Conservation (phyloP, 1,139 yeast genomes). For the Candida neerlandica region DNA sequence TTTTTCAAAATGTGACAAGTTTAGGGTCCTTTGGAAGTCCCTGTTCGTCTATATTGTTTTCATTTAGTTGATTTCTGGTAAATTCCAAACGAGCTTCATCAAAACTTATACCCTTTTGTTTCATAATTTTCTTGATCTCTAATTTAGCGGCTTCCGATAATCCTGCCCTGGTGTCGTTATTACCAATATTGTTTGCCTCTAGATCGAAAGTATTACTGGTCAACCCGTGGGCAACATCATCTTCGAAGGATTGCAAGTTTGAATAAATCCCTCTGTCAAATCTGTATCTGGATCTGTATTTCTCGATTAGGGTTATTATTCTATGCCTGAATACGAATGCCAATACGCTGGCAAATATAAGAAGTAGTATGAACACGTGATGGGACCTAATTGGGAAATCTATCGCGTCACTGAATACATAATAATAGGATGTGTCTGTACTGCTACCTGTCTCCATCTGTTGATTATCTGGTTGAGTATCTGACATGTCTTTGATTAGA, state of each 20-base stretch:
- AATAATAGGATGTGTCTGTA: neutral
- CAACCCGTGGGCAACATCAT: constrained; percentile 69
- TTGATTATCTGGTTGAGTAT: neutral
- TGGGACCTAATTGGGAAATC: constrained; percentile 7
- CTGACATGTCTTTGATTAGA: neutral
- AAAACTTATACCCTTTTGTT: constrained; percentile 48
- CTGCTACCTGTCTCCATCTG: neutral
- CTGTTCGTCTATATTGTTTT: constrained; percentile 53
- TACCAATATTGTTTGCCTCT: constrained; percentile 39
- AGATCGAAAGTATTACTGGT: constrained; percentile 63
- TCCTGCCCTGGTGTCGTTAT: constrained; percentile 60
- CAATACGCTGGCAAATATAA: constrained; percentile 1
- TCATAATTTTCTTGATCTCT: constrained; percentile 59
- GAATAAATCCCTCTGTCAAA: constrained; percentile 19
- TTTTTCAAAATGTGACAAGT: constrained; percentile 34
- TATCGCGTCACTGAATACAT: neutral
- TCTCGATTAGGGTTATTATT: constrained; percentile 26
- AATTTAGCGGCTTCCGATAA: constrained; percentile 56
- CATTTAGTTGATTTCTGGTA: constrained; percentile 46
- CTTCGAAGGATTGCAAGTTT: constrained; percentile 44
- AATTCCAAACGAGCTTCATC: constrained; percentile 71
- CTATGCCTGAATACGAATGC: constrained; percentile 28
- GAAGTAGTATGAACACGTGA: constrained; percentile 5
- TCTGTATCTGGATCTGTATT: constrained; percentile 28
- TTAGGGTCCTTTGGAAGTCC: constrained; percentile 46